Evolutionary conservation across 495 filamentous ascomycete genomes (phyloP).

Genomic region (Xylaria grammica): DNA sequence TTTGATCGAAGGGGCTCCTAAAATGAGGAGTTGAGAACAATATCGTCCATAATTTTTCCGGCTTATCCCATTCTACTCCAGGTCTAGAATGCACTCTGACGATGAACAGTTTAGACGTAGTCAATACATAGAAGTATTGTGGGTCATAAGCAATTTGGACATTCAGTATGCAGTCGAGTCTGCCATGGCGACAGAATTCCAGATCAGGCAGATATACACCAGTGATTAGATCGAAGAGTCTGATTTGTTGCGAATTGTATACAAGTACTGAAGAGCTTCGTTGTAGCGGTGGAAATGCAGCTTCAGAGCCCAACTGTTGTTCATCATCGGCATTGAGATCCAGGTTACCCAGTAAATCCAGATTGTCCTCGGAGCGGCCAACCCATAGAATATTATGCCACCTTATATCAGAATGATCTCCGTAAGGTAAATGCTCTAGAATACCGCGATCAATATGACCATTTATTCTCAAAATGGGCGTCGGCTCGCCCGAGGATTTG

Average conservation of each 20-base stretch:
- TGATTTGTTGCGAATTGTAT: slow-evolving; percentile 29
- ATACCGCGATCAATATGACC: slow-evolving; percentile 36
- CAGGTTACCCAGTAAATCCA: slow-evolving; percentile 16
- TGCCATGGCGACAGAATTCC: slow-evolving; percentile 22
- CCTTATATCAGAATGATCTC: slow-evolving; percentile 13
- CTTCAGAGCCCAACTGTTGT: slow-evolving; percentile 24
- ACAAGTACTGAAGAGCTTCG: slow-evolving; percentile 34
- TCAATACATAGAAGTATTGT: slow-evolving; percentile 36
- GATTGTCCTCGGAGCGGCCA: slow-evolving; percentile 23
- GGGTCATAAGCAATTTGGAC: slow-evolving; percentile 30
- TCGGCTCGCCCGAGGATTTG: slow-evolving; percentile 25
- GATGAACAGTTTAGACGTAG: slow-evolving; percentile 34
- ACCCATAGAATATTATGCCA: slow-evolving; percentile 40
- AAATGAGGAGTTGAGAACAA: slow-evolving; percentile 33
- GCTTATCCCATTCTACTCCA: slow-evolving; percentile 26
- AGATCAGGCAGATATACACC: slow-evolving; percentile 29
- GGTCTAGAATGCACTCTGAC: slow-evolving; percentile 27
- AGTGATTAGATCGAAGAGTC: slow-evolving; percentile 32
- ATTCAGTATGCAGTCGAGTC: slow-evolving; percentile 32
- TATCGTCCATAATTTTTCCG: slow-evolving; percentile 30
- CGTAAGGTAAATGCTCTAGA: slow-evolving; percentile 26
- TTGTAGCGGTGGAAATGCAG: slow-evolving; percentile 27
- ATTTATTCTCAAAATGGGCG: slow-evolving; percentile 19
- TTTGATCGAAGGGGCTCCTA: slow-evolving; percentile 30
- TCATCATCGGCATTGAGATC: slow-evolving; percentile 28